Evolutionary conservation across 192 early-diverging fungal species (phyloP).

Genomic region (Neocallimastix lanati): DNA sequence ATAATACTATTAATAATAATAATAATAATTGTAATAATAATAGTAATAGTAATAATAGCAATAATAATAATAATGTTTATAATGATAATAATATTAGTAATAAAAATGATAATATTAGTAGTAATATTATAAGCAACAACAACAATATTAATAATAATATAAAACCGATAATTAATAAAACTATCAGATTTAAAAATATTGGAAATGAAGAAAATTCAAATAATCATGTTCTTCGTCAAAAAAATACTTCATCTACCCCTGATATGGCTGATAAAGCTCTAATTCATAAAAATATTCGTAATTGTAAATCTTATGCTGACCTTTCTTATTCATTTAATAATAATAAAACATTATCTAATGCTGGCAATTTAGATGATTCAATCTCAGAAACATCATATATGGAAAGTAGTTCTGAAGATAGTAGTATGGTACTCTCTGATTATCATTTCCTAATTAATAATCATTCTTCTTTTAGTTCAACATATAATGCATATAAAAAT

Average conservation of each 20-base stretch:
- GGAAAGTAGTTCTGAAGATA: background rate
- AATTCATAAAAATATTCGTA: background rate
- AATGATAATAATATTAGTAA: background rate
- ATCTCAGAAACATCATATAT: background rate
- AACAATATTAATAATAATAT: background rate
- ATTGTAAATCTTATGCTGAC: background rate
- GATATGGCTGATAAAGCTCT: background rate
- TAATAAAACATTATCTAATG: background rate
- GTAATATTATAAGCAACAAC: background rate
- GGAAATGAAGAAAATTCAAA: background rate
- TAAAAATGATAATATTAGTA: background rate
- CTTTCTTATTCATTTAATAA: background rate
- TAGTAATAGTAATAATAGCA: background rate
- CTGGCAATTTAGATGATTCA: background rate
- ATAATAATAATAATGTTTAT: background rate
- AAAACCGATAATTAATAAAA: background rate
- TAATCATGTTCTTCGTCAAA: background rate
- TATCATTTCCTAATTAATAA: background rate
- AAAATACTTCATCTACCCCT: background rate
- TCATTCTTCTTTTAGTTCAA: background rate
- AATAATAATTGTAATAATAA: background rate
- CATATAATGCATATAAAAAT: background rate
- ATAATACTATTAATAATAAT: no score
- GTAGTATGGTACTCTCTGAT: background rate
- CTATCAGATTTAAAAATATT: background rate